Base-by-base conservation (phyloP, 129 eudicot species). In the Tagetes erecta region DNA sequence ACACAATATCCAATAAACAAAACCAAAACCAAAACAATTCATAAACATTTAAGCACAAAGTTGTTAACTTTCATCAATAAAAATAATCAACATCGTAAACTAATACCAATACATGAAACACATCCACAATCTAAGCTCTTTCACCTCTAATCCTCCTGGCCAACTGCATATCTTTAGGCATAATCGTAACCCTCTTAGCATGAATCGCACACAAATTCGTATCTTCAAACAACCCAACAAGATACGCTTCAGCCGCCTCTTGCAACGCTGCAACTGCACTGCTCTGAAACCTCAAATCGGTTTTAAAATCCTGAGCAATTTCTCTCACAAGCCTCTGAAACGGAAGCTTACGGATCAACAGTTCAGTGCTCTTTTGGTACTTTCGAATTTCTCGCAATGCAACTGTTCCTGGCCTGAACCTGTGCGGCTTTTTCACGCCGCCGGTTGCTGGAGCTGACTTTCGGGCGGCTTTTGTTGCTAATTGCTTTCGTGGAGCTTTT, bases 401-500 rank as follows among this genome's bases (percentile, higher is more conserved):
- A 9, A 84, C 84, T 0, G 84, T 60, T 2, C 66, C 66, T 3
- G 66, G 66, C 41, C 66, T 0, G 20, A 60, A 60, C 11, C 66
- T 60, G 67, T 83, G 87, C 0, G 87, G 87, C 64, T 83, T 83
- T 68, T 83, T 83, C 60, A 83, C 87, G 39, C 87, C 81, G 4
- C 87, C 81, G 64, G 87, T 83, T 1, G 84, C 84, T 38, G 70
- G 78, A 45, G 78, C 87, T 44, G 84, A 83, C 51, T 83, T 83
- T 63, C 87, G 40, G 34, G 84, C 87, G 1, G 83, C 87, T 51
- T 83, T 83, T 40, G 83, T 83, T 11, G 87, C 87, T 31, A 84
- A 42, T 67, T 84, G 84, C 77, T 84, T 84, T 9, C 87, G 49
- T 0, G 87, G 87, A 3, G 84, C 87, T 39, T 84, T 84, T n/a